Evolutionary conservation across 192 early-diverging fungal genomes (phyloP).

Genomic region (Podila epicladia): DNA sequence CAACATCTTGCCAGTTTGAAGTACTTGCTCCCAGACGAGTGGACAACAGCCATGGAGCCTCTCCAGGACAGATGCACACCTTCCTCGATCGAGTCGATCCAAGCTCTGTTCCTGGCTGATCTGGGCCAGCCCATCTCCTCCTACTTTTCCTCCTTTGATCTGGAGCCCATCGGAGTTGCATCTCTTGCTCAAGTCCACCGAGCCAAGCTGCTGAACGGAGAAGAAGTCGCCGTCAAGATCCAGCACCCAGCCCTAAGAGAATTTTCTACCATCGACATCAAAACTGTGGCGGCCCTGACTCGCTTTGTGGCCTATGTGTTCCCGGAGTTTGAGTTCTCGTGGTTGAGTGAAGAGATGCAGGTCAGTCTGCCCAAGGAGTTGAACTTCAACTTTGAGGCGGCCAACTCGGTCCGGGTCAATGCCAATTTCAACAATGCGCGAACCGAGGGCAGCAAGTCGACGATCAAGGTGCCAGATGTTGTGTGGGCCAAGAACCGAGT

Average conservation of each 20-base stretch:
- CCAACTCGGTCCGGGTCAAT: conserved; percentile 75
- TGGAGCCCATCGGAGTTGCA: conserved; percentile 89
- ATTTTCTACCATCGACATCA: conserved; percentile 84
- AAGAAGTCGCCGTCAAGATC: conserved; percentile 93
- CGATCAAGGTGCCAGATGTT: conserved; percentile 82
- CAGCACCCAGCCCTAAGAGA: conserved; percentile 88
- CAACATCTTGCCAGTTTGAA: conserved; percentile 50
- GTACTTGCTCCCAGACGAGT: conserved; percentile 90
- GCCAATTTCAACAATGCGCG: conserved; percentile 65
- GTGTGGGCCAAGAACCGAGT: conserved; percentile 80
- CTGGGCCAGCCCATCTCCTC: conserved; percentile 70
- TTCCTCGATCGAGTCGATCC: conserved; percentile 76
- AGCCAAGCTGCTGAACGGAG: conserved; percentile 72
- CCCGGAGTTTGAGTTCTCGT: conserved; percentile 91
- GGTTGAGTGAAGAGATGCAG: conserved; percentile 90
- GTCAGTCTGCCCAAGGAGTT: conserved; percentile 87
- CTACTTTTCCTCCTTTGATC: conserved; percentile 83
- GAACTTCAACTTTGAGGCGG: conserved; percentile 84
- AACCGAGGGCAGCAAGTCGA: conserved; percentile 47
- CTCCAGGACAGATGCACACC: conserved; percentile 88
- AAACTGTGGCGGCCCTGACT: conserved; percentile 72
- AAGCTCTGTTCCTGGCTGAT: conserved; percentile 74
- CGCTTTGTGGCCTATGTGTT: conserved; percentile 75
- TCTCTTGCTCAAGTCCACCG: conserved; percentile 94
- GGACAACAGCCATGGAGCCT: conserved; percentile 84